Base-by-base conservation (phyloP, 306 rosid genomes). In the Inga oerstediana region DNA sequence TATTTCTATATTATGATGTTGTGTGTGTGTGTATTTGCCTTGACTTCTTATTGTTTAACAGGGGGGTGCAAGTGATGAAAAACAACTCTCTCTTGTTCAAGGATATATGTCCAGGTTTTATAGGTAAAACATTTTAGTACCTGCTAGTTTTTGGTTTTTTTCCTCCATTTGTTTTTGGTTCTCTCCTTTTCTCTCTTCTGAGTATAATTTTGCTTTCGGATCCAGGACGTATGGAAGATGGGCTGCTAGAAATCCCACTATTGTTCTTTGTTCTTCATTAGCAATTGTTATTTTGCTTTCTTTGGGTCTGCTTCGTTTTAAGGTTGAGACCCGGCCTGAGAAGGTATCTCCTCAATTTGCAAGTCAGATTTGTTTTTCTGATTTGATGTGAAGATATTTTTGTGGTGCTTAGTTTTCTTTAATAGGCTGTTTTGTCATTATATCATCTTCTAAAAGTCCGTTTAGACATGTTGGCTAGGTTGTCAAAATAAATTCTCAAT, bases 261-360 rank as follows among this genome's bases (percentile, higher is more conserved):
- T 86, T 64, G 96, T 95, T 83, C 94, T 95, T 84, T 92, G 83
- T 83, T 87, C 87, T 80, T 95, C 99, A 17, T 68, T 92, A 89
- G 94, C 88, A 67, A 79, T 95, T 69, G 93, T 95, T 89, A 79
- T 95, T 78, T 75, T 95, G 68, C 93, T 95, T 74, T 91, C 91
- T 75, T 43, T 93, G 86, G 99, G 99, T 76, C 86, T 95, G 71
- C 83, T 93, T 85, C 79, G 88, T 80, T 92, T 93, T 84, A 64
- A 90, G 80, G 99, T 95, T 93, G 99, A 95, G 88, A 92, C 98
- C 67, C 93, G 70, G 62, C 99, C 99, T 5, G 98, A 92, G 81
- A 93, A 93, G 98, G 98, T 95, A 45, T 91, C 71, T 76, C 66
- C 69, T 27, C 66, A 77, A 74, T 76, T 54, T 11, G 80, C 81